A percentile compares a stretch with the other conserved stretches of the same genome.
These are phyloP conservation scores for Penicillium aurantiogriseum DNA, from an alignment of 2,329 filamentous ascomycete species.

Conservation along the genomic window DNA sequence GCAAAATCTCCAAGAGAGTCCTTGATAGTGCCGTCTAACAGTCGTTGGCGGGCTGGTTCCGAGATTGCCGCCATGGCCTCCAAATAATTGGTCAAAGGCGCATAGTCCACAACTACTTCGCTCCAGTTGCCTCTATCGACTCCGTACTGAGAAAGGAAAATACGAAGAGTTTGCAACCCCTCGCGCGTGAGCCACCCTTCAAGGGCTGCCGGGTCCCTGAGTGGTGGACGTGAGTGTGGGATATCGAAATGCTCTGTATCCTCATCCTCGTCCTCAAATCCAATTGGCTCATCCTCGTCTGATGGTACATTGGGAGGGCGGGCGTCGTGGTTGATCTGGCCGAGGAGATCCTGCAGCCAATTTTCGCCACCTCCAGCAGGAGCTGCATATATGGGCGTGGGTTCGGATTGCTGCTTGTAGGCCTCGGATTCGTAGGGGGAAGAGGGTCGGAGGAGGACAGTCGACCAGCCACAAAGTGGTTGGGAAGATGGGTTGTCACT, in stretches of 20 bases:
- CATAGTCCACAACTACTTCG: constrained; percentile 32
- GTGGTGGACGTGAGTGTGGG: constrained; percentile 21
- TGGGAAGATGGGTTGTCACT: constrained; percentile 69
- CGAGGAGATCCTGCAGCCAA: constrained; percentile 38
- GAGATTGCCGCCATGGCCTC: constrained; percentile 33
- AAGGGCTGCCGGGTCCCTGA: constrained; percentile 30
- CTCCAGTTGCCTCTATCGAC: constrained; percentile 46
- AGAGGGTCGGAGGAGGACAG: constrained; percentile 80
- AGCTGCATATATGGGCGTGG: constrained; percentile 32
- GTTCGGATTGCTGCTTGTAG: constrained; percentile 35
- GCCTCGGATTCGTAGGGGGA: constrained; percentile 60
- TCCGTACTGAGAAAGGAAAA: constrained; percentile 39
- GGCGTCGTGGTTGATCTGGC: constrained; percentile 29
- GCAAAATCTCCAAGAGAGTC: constrained; percentile 37
- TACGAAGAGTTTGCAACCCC: constrained; percentile 35
- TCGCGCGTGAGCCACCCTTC: constrained; percentile 36
- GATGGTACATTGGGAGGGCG: constrained; percentile 12
- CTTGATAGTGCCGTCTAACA: constrained; percentile 34
- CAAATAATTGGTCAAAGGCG: constrained; percentile 38
- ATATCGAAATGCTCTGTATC: constrained; percentile 9
- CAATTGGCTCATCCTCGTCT: constrained; percentile 16
- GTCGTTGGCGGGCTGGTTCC: constrained; percentile 23
- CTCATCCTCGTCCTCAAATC: constrained; percentile 14
- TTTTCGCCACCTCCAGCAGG: constrained; percentile 35
- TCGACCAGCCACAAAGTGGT: constrained; percentile 59